phyloP scores from a whole-genome alignment of 2,329 filamentous ascomycete species.

The Alternaria rosae region DNA sequence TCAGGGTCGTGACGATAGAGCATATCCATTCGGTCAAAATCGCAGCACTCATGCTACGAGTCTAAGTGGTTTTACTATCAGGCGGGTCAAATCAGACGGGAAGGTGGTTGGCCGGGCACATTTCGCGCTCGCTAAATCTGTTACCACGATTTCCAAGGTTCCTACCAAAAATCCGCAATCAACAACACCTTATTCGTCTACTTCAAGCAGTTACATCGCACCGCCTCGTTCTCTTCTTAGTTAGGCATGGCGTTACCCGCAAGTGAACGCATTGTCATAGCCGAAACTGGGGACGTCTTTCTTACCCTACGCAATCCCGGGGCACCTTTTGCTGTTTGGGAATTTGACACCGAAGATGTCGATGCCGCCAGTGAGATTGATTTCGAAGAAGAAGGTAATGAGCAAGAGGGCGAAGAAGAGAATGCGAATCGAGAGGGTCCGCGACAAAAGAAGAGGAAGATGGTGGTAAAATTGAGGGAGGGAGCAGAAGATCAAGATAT shows the following conservation, averaged over 20 bases:
- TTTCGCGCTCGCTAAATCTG: background rate
- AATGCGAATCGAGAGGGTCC: no score
- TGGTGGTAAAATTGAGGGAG: no score
- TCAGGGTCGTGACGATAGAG: no score
- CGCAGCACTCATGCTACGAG: background rate
- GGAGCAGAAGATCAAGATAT: no score
- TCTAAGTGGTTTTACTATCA: background rate
- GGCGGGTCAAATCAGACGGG: background rate
- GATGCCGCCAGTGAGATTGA: background rate
- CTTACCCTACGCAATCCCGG: background rate
- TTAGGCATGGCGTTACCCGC: background rate
- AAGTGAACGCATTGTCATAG: background rate
- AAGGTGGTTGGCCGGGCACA: background rate
- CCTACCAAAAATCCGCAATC: no score
- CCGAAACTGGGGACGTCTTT: constrained; percentile 5
- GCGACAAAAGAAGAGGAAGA: no score
- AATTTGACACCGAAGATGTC: background rate
- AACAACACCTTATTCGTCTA: no score
- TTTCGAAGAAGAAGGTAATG: background rate
- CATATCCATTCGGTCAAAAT: no score
- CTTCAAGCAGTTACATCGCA: no score
- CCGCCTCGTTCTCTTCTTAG: no score
- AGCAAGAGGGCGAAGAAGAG: background rate
- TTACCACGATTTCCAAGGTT: no score
- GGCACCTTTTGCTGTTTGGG: constrained; percentile 10